phyloP scores from a whole-genome alignment of 164 flowering plant species.

The Buxus sempervirens region DNA sequence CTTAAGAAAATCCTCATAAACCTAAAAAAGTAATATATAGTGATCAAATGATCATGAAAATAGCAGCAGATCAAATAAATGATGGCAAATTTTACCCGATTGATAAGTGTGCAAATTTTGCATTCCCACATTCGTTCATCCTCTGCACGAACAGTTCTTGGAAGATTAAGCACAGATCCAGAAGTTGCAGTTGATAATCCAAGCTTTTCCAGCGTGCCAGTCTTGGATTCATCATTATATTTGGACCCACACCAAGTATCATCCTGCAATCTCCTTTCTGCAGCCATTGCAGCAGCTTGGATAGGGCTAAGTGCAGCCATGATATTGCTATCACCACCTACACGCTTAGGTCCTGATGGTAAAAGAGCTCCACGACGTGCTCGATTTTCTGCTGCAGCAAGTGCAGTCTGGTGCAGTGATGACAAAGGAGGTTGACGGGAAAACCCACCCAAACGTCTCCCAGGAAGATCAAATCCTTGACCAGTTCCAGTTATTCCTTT shows the following conservation, averaged over 20 bases:
- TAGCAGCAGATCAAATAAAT: background rate
- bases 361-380: slow-evolving; percentile 53
- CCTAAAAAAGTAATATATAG: no score
- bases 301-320: slow-evolving; percentile 87
- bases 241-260: slow-evolving; percentile 90
- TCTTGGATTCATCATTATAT: slow-evolving; percentile 34
- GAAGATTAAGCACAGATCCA: slow-evolving; percentile 7
- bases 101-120: slow-evolving; percentile 67
- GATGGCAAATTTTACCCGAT: slow-evolving; percentile 45
- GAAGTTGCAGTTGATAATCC: slow-evolving; percentile 21
- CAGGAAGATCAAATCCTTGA: slow-evolving; percentile 86
- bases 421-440: slow-evolving; percentile 68
- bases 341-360: slow-evolving; percentile 81
- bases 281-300: slow-evolving; percentile 99
- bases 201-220: slow-evolving; percentile 17
- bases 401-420: slow-evolving; percentile 62
- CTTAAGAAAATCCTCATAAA: no score
- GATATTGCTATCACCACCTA: slow-evolving; percentile 81
- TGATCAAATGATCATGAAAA: background rate
- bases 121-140: slow-evolving; percentile 63
- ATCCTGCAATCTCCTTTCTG: slow-evolving; percentile 89
- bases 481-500: slow-evolving; percentile 82
- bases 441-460: slow-evolving; percentile 81
- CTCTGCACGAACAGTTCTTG: slow-evolving; percentile 11
- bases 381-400: slow-evolving; percentile 81